Percentiles rank a stretch among this genome's conserved stretches.
Conservation (phyloP, 2,329 filamentous ascomycete species). For the Simplicillium sp. region DNA sequence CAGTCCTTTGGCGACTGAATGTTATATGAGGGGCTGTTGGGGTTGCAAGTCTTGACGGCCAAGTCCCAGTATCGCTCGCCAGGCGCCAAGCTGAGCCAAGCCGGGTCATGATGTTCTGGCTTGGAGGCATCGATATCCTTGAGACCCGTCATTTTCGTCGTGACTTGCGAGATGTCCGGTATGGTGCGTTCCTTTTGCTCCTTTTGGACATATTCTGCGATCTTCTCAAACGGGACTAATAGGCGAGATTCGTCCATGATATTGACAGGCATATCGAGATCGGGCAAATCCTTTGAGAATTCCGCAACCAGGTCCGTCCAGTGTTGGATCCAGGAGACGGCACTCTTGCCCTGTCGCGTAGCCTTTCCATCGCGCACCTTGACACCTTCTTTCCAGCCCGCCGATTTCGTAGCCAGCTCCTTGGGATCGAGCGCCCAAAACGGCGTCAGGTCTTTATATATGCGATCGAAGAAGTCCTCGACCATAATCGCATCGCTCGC, state of each 20-base stretch:
- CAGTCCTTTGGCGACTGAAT: constrained; percentile 20
- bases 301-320: constrained; percentile 41
- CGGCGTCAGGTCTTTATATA: constrained; percentile 52
- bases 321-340: constrained; percentile 34
- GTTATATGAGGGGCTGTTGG: constrained; percentile 37
- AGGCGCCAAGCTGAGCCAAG: constrained; percentile 28
- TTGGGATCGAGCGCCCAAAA: constrained; percentile 46
- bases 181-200: constrained; percentile 36
- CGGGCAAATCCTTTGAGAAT: constrained; percentile 45
- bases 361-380: constrained; percentile 36
- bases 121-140: constrained; percentile 22
- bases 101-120: constrained; percentile 30
- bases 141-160: constrained; percentile 32
- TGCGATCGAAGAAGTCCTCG: constrained; percentile 56
- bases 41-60: constrained; percentile 45
- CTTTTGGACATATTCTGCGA: constrained; percentile 37
- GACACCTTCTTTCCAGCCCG: constrained; percentile 35
- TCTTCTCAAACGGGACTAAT: constrained; percentile 48
- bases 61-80: constrained; percentile 50
- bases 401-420: constrained; percentile 26
- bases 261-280: constrained; percentile 60
- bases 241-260: constrained; percentile 53
- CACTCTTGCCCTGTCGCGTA: constrained; percentile 24
- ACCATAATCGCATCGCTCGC: constrained; percentile 45
- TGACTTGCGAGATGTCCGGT: constrained; percentile 29